Evolutionary conservation across 805 yeast species (phyloP).

Genomic region (Myxozyma sirexii): DNA sequence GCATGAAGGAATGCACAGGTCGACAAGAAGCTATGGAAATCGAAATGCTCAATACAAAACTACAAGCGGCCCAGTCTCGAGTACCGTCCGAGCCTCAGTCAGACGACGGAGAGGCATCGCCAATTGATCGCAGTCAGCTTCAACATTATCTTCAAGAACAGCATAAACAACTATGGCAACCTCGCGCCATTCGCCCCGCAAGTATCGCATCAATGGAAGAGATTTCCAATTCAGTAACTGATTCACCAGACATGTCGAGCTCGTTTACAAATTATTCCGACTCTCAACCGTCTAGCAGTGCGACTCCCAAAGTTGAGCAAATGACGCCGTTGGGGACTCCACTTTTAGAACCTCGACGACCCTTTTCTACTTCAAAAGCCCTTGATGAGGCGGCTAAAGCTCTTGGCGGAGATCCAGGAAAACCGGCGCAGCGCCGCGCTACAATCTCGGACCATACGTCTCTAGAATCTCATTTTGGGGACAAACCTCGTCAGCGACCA

Average conservation of each 20-base stretch:
- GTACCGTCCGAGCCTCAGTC: not conserved
- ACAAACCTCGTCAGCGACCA: not conserved
- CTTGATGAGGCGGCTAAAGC: not conserved
- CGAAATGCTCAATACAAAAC: not conserved
- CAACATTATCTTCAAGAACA: not conserved
- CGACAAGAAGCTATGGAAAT: conserved; percentile 4
- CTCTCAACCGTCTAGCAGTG: not conserved
- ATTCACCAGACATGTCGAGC: not conserved
- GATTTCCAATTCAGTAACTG: not conserved
- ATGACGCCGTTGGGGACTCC: not conserved
- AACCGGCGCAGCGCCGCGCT: not conserved
- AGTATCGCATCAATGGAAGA: conserved; percentile 6
- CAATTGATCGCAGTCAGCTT: not conserved
- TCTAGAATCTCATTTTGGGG: conserved; percentile 1
- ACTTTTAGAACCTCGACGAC: not conserved
- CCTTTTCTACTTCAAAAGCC: not conserved
- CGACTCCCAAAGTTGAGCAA: not conserved
- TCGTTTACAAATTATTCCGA: not conserved
- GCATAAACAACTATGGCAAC: conserved; percentile 8
- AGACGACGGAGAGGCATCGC: not conserved
- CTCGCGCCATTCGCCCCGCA: conserved; percentile 9
- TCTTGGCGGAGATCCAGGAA: not conserved
- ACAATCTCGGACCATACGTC: not conserved
- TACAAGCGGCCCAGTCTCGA: not conserved
- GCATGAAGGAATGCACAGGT: not conserved